Base-by-base conservation (phyloP, 2,329 filamentous ascomycete genomes). In the Diaporthe eres region DNA sequence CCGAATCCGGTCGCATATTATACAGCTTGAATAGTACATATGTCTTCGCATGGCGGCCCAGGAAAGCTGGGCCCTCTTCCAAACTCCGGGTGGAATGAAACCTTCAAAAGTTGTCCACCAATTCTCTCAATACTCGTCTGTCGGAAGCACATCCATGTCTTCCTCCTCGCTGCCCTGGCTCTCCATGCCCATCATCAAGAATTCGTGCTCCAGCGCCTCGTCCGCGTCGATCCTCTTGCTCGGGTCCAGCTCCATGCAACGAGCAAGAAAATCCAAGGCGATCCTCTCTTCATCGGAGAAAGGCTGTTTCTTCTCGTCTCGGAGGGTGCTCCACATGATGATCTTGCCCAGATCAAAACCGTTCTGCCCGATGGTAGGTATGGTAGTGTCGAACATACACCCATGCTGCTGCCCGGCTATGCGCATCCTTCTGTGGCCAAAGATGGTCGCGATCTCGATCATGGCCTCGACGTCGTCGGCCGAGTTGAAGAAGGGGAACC, bases 401-500 rank as follows among this genome's bases (percentile, higher is more conserved):
- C 97, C 97, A 81, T 99, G 97, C 70, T 98, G 87, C 25, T 95
- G 87, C 0, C 95, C 95, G 4, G 94, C 94, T 47, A 91, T 88
- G 81, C 93, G 94, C 96, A 99, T 98, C 75, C 93, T 92, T 82
- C 91, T 92, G 57, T 90, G 89, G 68, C 97, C 97, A 83, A 98
- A 98, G 77, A 99, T 98, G 75, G 95, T 98, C 49, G 96, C 94
- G 79, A 99, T 97, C 84, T 99, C 97, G 79, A 99, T 96, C 90
- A 98, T 94, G 71, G 97, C 97, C 82, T 99, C 97, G 65, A 99
- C 94, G 81, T 99, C 97, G 83, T 99, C 97, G n/a, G 95, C 94
- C 61, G 95, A 98, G 85, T 99, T 98, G 89, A 99, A 99, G 85
- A 99, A 99, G 1, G 97, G 97, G 81, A 99, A 99, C 5, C 97